Evolutionary conservation across 345 rosid genomes (phyloP).

Genomic region (Citrus australasica): DNA sequence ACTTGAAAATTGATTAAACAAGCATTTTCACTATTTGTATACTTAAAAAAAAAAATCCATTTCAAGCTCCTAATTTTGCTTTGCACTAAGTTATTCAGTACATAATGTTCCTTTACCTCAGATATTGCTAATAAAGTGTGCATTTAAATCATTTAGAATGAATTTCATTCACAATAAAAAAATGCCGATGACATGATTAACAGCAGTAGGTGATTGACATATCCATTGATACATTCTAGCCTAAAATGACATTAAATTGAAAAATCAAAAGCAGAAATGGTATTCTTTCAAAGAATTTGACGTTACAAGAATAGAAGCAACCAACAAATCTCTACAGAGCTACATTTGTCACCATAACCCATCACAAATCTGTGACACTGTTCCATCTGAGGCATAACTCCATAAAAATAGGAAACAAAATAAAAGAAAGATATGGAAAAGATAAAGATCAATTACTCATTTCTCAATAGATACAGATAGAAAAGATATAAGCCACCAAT

Average conservation of each 20-base stretch:
- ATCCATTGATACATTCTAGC: no score
- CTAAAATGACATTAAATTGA: not conserved
- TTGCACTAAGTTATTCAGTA: not conserved
- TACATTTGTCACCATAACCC: not conserved
- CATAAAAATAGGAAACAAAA: not conserved
- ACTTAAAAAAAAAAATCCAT: not conserved
- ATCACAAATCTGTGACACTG: not conserved
- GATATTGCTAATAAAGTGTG: not conserved
- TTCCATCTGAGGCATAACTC: not conserved
- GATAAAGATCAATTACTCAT: not conserved
- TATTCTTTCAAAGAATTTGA: not conserved
- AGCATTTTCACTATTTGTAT: not conserved
- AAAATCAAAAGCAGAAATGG: not conserved
- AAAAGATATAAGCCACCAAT: constrained; percentile 5
- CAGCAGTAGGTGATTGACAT: not conserved
- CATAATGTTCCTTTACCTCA: not conserved
- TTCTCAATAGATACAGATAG: constrained; percentile 6
- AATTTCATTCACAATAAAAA: not conserved
- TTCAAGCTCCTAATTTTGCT: not conserved
- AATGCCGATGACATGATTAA: not conserved
- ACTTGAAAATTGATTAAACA: not conserved
- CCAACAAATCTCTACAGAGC: not conserved
- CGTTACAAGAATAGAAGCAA: not conserved
- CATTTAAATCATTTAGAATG: not conserved
- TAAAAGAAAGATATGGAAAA: not conserved